Conservation (phyloP, 2,329 filamentous ascomycete genomes). For the Hypoxylon sp. region DNA sequence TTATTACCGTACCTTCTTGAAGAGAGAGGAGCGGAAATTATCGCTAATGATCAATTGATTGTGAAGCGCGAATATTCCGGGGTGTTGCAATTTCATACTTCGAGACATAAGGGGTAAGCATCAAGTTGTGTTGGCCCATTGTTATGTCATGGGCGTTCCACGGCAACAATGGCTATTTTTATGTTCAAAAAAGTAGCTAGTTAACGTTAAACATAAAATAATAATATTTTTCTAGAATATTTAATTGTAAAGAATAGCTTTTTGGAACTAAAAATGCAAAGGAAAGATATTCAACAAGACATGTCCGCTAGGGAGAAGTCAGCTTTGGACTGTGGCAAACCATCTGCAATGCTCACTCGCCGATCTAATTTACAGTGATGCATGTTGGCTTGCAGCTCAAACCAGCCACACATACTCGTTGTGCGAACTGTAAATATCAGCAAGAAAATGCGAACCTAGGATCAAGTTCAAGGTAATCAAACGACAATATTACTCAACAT, state of each 20-base stretch:
- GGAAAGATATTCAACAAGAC: neutral
- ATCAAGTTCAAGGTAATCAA: neutral
- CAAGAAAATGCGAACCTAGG: neutral
- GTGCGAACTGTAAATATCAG: neutral
- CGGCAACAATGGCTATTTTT: too few relatives aligned
- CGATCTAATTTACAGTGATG: neutral
- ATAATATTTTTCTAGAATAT: too few relatives aligned
- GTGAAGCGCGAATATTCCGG: too few relatives aligned
- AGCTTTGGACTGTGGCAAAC: neutral
- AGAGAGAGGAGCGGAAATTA: too few relatives aligned
- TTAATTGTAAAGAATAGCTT: neutral
- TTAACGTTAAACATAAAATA: too few relatives aligned
- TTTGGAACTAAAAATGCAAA: neutral
- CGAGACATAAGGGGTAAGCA: too few relatives aligned
- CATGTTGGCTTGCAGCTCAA: conserved; percentile 10
- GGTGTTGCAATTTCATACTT: too few relatives aligned
- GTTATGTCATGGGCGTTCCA: too few relatives aligned
- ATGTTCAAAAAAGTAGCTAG: too few relatives aligned
- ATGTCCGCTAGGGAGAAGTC: neutral
- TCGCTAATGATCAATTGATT: too few relatives aligned
- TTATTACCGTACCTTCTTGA: conserved; percentile 47
- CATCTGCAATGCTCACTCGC: conserved; percentile 1
- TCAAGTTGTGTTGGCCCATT: too few relatives aligned
- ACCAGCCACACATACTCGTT: neutral
- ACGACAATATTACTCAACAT: too few relatives aligned